Conservation (phyloP, 2,329 filamentous ascomycete species). For the Cyphellophora europaea region DNA sequence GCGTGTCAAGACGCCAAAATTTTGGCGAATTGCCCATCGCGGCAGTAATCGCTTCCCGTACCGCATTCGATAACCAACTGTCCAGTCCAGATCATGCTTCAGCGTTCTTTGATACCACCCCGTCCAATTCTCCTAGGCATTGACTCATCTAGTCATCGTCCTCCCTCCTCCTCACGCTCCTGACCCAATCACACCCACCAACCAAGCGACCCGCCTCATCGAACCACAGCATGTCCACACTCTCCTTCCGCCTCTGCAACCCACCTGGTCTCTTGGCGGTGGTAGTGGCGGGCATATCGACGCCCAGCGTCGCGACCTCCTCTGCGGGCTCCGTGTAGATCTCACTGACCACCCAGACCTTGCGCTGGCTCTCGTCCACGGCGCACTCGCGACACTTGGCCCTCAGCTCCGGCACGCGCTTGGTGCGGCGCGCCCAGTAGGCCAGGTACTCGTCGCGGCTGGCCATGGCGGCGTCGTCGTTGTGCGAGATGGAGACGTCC, state of each 20-base stretch:
- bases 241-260: constrained; percentile 5
- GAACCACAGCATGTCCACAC: constrained; percentile 6
- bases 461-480: neutral
- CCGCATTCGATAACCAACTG: no score
- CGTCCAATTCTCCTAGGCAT: no score
- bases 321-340: constrained; percentile 2
- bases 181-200: constrained; percentile 3
- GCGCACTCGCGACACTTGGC: neutral
- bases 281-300: no score
- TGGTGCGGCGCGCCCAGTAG: neutral
- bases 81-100: no score
- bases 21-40: no score
- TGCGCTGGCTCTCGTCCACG: constrained; percentile 5
- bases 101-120: no score
- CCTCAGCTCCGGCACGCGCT: neutral
- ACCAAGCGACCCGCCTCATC: constrained; percentile 4
- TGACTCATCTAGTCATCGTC: no score
- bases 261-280: no score
- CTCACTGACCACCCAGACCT: constrained; percentile 7
- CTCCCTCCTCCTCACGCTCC: neutral
- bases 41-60: no score
- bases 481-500: neutral
- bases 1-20: no score
- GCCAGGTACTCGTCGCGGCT: neutral
- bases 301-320: neutral